These are phyloP conservation scores for Omphalotus olearius DNA, from an alignment of 1,284 basidiomycete species.

Conservation along the genomic window DNA sequence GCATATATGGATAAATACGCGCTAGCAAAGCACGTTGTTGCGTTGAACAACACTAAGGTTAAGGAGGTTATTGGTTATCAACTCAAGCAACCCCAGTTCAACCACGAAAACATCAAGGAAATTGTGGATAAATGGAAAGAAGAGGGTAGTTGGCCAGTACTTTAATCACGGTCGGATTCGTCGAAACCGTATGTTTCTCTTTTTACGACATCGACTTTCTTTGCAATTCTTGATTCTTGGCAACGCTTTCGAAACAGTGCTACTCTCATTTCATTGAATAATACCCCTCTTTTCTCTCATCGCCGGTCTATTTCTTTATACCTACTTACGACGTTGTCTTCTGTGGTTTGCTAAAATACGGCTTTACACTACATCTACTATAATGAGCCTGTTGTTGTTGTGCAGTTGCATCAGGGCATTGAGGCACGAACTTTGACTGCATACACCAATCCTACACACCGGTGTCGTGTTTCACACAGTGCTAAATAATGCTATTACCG, in stretches of 20 bases:
- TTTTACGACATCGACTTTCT: background rate
- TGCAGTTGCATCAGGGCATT: no score
- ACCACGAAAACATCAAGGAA: slow-evolving; percentile 62
- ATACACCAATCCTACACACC: no score
- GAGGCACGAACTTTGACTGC: no score
- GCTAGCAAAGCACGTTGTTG: slow-evolving; percentile 62
- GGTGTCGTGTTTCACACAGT: no score
- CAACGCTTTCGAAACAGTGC: slow-evolving; percentile 10
- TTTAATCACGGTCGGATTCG: slow-evolving; percentile 5
- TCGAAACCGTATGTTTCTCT: background rate
- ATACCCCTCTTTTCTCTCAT: slow-evolving; percentile 2
- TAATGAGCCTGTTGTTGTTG: no score
- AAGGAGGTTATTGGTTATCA: slow-evolving; percentile 74
- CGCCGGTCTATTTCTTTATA: slow-evolving; percentile 6
- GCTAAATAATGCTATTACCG: no score
- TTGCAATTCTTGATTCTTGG: background rate
- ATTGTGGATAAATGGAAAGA: slow-evolving; percentile 77
- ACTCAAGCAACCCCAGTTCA: slow-evolving; percentile 60
- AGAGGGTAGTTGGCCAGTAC: slow-evolving; percentile 69
- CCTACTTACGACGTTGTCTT: slow-evolving; percentile 2
- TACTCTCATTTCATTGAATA: background rate
- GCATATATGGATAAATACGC: slow-evolving; percentile 81
- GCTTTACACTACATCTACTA: no score
- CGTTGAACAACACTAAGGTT: slow-evolving; percentile 65
- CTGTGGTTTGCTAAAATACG: no score